Conservation (phyloP, 75 land plant species). For the Isoetes taiwanensis region DNA sequence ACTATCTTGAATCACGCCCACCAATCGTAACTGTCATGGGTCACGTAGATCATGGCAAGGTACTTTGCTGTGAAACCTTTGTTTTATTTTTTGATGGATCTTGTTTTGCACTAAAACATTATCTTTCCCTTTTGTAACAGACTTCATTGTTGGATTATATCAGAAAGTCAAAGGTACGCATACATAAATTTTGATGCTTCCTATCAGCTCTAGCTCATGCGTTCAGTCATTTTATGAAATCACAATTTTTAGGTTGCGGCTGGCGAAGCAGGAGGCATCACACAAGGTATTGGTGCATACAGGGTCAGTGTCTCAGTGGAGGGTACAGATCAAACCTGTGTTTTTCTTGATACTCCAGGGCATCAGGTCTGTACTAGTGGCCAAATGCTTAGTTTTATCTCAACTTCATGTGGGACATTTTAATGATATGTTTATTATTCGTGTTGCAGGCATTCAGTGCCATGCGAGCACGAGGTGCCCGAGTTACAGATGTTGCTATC, state of each 20-base stretch:
- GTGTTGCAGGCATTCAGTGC: slow-evolving; percentile 81
- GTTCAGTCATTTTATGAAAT: not conserved
- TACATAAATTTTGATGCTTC: not conserved
- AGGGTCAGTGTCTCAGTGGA: slow-evolving; percentile 65
- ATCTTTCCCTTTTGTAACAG: slow-evolving; percentile 30
- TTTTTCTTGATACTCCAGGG: slow-evolving; percentile 98
- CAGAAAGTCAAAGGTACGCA: slow-evolving; percentile 75
- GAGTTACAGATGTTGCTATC: slow-evolving; percentile 90
- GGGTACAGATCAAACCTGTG: slow-evolving; percentile 64
- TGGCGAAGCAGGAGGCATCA: slow-evolving; percentile 97
- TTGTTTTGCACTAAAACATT: not conserved
- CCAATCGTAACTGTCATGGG: slow-evolving; percentile 98
- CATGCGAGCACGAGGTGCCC: slow-evolving; percentile 98
- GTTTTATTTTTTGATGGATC: not conserved
- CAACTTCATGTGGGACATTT: not conserved
- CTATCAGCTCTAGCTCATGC: not conserved
- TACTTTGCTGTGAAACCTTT: slow-evolving; percentile 7
- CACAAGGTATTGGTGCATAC: slow-evolving; percentile 99
- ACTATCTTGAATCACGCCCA: slow-evolving; percentile 62
- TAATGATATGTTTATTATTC: not conserved
- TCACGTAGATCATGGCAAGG: slow-evolving; percentile 99
- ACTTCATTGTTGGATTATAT: slow-evolving; percentile 94
- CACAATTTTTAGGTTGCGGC: slow-evolving; percentile 56
- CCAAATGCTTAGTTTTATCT: not conserved
- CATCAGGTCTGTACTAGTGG: slow-evolving; percentile 60